phyloP scores from a whole-genome alignment of 108 stramenopile genomes.

The Nitzschia sp. region DNA sequence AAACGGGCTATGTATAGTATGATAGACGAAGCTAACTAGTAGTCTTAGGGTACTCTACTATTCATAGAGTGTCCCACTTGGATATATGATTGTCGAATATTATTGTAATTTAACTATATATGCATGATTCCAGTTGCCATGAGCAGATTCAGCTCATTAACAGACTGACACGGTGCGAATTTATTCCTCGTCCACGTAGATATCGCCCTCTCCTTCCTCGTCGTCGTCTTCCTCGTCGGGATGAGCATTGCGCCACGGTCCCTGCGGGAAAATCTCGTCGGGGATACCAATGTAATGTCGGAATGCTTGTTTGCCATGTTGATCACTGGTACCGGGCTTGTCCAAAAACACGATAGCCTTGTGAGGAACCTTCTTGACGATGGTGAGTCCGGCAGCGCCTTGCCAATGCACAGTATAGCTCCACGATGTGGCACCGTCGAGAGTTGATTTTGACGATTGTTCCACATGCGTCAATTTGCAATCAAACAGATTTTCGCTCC shows the following conservation, averaged over 20 bases:
- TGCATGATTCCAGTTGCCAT: too few relatives aligned
- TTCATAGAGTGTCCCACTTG: too few relatives aligned
- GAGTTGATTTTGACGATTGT: constrained; percentile 8
- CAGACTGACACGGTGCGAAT: too few relatives aligned
- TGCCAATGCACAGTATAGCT: constrained; percentile 19
- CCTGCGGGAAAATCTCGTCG: constrained; percentile 61
- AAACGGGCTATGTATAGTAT: constrained; percentile 14
- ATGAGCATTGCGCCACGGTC: constrained; percentile 44
- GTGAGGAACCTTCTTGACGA: constrained; percentile 67
- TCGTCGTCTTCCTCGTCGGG: constrained; percentile 1
- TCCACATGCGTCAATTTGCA: constrained; percentile 44
- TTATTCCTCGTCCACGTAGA: constrained; percentile 12
- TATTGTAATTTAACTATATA: too few relatives aligned
- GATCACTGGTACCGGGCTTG: constrained; percentile 43
- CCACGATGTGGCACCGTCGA: constrained; percentile 16
- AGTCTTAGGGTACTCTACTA: background rate
- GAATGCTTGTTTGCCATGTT: constrained; percentile 37
- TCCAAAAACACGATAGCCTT: constrained; percentile 69
- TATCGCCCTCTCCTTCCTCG: background rate
- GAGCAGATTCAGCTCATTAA: too few relatives aligned
- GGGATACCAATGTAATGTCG: constrained; percentile 71
- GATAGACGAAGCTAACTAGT: background rate
- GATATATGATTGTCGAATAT: background rate
- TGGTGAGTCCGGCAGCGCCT: constrained; percentile 3
- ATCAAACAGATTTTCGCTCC: constrained; percentile 44